These are phyloP conservation scores for Beauveria sp. DNA, from an alignment of 2,329 filamentous ascomycete species.

Conservation along the genomic window DNA sequence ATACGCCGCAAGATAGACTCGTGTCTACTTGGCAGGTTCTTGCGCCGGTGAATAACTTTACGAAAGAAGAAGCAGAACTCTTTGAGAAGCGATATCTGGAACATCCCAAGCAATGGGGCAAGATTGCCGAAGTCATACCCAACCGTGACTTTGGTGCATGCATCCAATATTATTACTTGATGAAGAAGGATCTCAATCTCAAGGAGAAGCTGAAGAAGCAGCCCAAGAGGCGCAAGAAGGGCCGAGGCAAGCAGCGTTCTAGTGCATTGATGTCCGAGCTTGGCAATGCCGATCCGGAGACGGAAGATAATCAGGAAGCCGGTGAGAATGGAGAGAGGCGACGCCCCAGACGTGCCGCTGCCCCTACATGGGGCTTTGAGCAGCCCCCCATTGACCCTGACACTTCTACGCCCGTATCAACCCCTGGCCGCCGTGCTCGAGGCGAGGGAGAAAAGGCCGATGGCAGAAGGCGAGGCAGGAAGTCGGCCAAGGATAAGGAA, in stretches of 20 bases:
- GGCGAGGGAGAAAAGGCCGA: slow-evolving; percentile 40
- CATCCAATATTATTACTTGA: slow-evolving; percentile 81
- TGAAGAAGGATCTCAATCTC: slow-evolving; percentile 66
- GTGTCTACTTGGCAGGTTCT: slow-evolving; percentile 65
- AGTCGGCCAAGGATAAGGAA: slow-evolving; percentile 31
- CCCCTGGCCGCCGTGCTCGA: slow-evolving; percentile 45
- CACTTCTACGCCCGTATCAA: slow-evolving; percentile 47
- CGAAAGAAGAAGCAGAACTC: slow-evolving; percentile 56
- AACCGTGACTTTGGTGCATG: slow-evolving; percentile 68
- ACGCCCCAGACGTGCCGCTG: slow-evolving; percentile 55
- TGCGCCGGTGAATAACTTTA: slow-evolving; percentile 68
- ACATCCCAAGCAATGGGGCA: slow-evolving; percentile 75
- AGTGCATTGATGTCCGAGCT: slow-evolving; percentile 61
- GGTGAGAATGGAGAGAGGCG: slow-evolving; percentile 54
- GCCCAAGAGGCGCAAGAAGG: slow-evolving; percentile 50
- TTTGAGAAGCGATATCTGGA: slow-evolving; percentile 72
- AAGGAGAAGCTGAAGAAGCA: slow-evolving; percentile 67
- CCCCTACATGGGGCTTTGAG: slow-evolving; percentile 65
- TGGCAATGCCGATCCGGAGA: slow-evolving; percentile 50
- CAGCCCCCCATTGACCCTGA: slow-evolving; percentile 53
- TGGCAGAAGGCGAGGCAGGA: slow-evolving; percentile 30
- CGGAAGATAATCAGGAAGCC: slow-evolving; percentile 47
- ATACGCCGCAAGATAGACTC: slow-evolving; percentile 56
- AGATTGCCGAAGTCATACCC: slow-evolving; percentile 60
- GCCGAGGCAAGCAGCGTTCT: slow-evolving; percentile 50